Percentiles rank a stretch among this genome's conserved stretches.
Conservation (phyloP, 169 alveolate genomes). For the Plasmodium coatneyi region DNA sequence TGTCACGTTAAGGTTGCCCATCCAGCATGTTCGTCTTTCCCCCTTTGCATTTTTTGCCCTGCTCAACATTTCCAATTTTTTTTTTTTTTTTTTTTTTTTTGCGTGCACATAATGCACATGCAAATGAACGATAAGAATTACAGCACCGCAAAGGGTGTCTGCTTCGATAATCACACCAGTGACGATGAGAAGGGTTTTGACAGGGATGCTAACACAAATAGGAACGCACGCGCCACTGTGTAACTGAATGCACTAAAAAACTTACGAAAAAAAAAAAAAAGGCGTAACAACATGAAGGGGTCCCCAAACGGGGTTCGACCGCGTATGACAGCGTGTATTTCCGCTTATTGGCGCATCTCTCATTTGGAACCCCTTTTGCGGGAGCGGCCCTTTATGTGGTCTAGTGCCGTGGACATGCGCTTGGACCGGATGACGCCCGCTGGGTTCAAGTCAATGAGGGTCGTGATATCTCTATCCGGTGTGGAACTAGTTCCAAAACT, state of each 20-base stretch:
- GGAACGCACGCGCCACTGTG: background rate
- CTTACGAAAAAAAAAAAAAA: background rate
- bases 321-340: background rate
- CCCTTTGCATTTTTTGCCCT: background rate
- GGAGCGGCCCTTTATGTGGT: conserved; percentile 34
- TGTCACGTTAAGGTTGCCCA: background rate
- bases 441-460: conserved; percentile 54
- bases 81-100: too few relatives aligned
- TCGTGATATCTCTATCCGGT: background rate
- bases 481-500: background rate
- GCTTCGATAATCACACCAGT: background rate
- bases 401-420: conserved; percentile 45
- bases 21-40: background rate
- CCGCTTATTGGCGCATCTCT: background rate
- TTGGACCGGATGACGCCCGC: conserved; percentile 58
- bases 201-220: background rate
- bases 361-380: background rate
- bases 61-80: background rate
- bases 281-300: background rate
- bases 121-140: background rate
- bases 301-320: background rate
- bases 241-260: background rate
- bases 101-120: background rate
- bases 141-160: background rate
- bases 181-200: background rate